phyloP scores from a whole-genome alignment of 108 stramenopile genomes.

The Pseudonitzschia multiseries region DNA sequence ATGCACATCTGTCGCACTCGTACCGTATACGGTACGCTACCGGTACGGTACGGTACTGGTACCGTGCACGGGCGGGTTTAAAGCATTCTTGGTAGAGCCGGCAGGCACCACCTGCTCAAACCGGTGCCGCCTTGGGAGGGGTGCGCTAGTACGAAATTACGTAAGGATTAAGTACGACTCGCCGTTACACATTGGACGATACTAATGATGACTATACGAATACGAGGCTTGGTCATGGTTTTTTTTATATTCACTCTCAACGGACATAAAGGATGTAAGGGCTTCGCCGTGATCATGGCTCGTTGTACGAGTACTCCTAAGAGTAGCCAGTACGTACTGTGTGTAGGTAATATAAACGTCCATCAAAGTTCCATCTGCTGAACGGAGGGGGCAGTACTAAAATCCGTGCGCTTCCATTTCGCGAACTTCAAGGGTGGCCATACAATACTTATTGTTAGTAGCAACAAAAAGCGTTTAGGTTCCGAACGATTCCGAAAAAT shows the following conservation, averaged over 20 bases:
- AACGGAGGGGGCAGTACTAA: background rate
- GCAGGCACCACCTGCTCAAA: background rate
- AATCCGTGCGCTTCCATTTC: background rate
- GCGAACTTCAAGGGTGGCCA: background rate
- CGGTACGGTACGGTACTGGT: too few relatives aligned
- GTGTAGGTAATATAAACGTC: background rate
- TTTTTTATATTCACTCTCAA: background rate
- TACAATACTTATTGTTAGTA: background rate
- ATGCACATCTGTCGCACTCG: background rate
- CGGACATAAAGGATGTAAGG: slow-evolving; percentile 7
- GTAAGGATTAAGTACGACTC: slow-evolving; percentile 1
- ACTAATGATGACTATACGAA: too few relatives aligned
- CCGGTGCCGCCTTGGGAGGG: background rate
- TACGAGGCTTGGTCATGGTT: background rate
- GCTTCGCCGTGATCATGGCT: background rate
- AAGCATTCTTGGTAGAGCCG: slow-evolving; percentile 3
- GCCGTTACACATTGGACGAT: background rate
- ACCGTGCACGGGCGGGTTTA: slow-evolving; percentile 5
- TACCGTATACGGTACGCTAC: too few relatives aligned
- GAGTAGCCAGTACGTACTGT: background rate
- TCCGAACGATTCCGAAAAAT: background rate
- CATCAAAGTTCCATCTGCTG: background rate
- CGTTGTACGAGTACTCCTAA: too few relatives aligned
- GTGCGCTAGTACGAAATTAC: background rate
- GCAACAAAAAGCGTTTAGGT: background rate